A percentile compares a stretch with the other conserved stretches of the same genome.
Conservation (phyloP, 345 rosid genomes). For the Aethionema arabicum region DNA sequence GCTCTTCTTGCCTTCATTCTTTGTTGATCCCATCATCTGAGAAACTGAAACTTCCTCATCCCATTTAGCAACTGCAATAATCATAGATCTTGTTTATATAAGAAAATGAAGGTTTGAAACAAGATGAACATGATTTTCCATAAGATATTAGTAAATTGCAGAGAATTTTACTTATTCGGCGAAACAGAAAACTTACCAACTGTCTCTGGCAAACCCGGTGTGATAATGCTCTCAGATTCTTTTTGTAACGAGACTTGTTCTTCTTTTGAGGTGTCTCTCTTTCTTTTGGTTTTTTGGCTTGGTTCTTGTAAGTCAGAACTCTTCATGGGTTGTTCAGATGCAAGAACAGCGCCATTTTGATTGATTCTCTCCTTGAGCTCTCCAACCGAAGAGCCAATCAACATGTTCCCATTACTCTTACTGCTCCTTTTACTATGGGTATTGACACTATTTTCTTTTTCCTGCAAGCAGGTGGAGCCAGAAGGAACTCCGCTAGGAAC, state of each 20-base stretch:
- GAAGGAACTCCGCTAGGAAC: constrained; percentile 20
- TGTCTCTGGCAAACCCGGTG: constrained; percentile 39
- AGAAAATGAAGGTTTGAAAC: constrained; percentile 2
- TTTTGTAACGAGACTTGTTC: constrained; percentile 16
- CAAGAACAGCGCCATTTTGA: constrained; percentile 51
- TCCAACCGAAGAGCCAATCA: constrained; percentile 28
- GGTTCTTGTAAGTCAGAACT: constrained; percentile 26
- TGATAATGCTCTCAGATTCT: constrained; percentile 27
- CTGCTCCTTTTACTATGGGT: constrained; percentile 20
- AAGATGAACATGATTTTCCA: background rate
- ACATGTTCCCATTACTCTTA: constrained; percentile 30
- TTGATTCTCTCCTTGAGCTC: constrained; percentile 41
- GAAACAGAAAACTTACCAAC: constrained; percentile 29
- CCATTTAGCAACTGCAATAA: constrained; percentile 73
- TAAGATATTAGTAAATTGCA: background rate
- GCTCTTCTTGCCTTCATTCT: constrained; percentile 32
- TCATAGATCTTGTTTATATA: background rate
- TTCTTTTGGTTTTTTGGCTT: constrained; percentile 32
- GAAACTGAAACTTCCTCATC: constrained; percentile 50
- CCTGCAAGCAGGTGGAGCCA: constrained; percentile 29
- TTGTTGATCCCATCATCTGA: constrained; percentile 39
- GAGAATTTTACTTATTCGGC: constrained; percentile 2
- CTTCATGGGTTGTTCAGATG: constrained; percentile 31
- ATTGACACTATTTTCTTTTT: constrained; percentile 31
- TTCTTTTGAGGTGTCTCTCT: constrained; percentile 32